A percentile compares a stretch with the other conserved stretches of the same genome.
Evolutionary conservation across 2,329 filamentous ascomycete species (phyloP).

Genomic region (Phaeomoniella chlamydospora): DNA sequence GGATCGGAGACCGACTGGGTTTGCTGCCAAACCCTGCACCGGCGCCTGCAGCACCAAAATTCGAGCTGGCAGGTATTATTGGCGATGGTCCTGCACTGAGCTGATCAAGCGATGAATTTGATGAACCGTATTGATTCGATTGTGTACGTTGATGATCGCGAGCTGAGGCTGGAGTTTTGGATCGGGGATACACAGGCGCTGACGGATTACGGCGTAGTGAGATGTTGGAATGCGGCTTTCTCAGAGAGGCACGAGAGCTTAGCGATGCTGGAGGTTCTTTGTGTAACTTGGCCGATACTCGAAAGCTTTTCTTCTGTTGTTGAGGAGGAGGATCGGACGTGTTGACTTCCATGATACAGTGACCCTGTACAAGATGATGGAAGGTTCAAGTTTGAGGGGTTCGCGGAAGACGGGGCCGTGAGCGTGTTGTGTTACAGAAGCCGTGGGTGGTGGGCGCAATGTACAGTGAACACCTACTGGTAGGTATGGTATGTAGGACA

Average conservation of each 20-base stretch:
- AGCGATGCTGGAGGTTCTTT: constrained; percentile 27
- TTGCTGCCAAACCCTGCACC: constrained; percentile 13
- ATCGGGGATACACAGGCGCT: constrained; percentile 28
- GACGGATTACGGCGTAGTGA: constrained; percentile 32
- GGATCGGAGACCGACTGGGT: constrained; percentile 10
- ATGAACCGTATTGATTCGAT: constrained; percentile 31
- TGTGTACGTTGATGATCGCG: constrained; percentile 23
- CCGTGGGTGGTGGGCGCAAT: too few relatives aligned
- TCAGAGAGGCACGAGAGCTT: constrained; percentile 21
- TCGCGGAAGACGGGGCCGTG: neutral
- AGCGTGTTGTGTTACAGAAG: too few relatives aligned
- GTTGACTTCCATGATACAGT: neutral
- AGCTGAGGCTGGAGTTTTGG: constrained; percentile 19
- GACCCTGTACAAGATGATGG: too few relatives aligned
- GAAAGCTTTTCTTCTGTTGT: constrained; percentile 1
- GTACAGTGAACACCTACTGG: too few relatives aligned
- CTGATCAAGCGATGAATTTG: constrained; percentile 31
- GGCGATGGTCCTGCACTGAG: constrained; percentile 25
- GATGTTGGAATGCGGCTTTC: constrained; percentile 25
- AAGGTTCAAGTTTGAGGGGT: neutral
- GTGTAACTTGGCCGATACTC: constrained; percentile 25
- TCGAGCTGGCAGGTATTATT: constrained; percentile 15
- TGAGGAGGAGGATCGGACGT: neutral
- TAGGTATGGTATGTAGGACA: too few relatives aligned
- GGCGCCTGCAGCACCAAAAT: constrained; percentile 16